Conservation (phyloP, 306 rosid species). For the Neltuma alba region DNA sequence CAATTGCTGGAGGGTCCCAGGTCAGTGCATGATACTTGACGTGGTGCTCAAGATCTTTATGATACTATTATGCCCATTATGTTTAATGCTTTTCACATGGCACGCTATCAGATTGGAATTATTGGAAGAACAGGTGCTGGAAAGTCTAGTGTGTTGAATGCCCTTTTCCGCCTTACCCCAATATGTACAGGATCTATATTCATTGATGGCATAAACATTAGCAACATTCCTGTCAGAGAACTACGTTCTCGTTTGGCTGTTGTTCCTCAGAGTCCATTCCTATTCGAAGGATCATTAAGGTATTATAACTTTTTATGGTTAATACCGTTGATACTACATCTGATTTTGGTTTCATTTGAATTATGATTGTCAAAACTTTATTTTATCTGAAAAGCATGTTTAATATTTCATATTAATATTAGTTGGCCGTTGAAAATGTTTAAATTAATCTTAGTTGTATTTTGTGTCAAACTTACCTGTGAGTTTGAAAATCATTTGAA, state of each 20-base stretch:
- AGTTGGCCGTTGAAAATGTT: neutral
- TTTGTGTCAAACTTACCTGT: neutral
- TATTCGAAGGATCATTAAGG: conserved; percentile 93
- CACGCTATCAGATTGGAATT: conserved; percentile 74
- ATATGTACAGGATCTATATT: conserved; percentile 66
- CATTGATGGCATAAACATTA: conserved; percentile 77
- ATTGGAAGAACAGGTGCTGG: conserved; percentile 99
- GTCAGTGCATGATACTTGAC: conserved; percentile 42
- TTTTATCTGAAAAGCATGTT: neutral
- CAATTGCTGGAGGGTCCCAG: conserved; percentile 77
- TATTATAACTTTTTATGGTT: conserved; percentile 31
- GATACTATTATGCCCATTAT: conserved; percentile 12
- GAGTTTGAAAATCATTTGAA: neutral
- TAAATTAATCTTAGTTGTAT: neutral
- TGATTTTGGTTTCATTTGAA: conserved; percentile 13
- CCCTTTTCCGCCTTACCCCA: conserved; percentile 86
- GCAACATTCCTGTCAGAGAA: conserved; percentile 70
- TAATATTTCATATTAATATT: neutral
- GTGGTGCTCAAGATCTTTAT: conserved; percentile 16
- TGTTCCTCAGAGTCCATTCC: conserved; percentile 95
- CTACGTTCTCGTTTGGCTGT: conserved; percentile 83
- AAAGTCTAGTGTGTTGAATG: conserved; percentile 92
- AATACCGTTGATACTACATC: conserved; percentile 13
- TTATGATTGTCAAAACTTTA: conserved; percentile 2
- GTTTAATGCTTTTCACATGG: conserved; percentile 26